Percentiles rank a stretch among this genome's conserved stretches.
These are phyloP conservation scores for Amniculicola lignicola DNA, from an alignment of 495 filamentous ascomycete genomes.

Conservation along the genomic window DNA sequence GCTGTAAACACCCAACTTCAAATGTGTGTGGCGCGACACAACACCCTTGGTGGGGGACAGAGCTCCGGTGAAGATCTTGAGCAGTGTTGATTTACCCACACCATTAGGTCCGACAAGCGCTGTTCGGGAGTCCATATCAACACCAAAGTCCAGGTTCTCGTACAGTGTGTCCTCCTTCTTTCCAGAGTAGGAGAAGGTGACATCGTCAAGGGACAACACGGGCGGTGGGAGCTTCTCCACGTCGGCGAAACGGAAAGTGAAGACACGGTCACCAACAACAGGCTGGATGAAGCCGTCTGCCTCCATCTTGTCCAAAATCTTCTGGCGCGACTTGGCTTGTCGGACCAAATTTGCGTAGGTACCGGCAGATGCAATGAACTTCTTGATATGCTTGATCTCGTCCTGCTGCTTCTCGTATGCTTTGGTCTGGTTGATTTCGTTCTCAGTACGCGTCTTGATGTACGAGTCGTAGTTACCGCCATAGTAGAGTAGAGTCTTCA, in stretches of 20 bases:
- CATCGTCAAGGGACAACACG: conserved; percentile 92
- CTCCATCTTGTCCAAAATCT: conserved; percentile 99
- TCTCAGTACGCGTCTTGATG: conserved; percentile 87
- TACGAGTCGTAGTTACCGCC: conserved; percentile 99
- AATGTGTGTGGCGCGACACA: conserved; percentile 89
- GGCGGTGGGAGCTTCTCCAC: conserved; percentile 97
- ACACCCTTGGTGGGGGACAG: conserved; percentile 77
- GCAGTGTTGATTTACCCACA: conserved; percentile 98
- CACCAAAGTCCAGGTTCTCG: conserved; percentile 92
- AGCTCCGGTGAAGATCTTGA: conserved; percentile 96
- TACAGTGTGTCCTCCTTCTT: conserved; percentile 87
- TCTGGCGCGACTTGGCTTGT: conserved; percentile 98
- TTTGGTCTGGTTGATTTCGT: conserved; percentile 98
- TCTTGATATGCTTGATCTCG: conserved; percentile 99
- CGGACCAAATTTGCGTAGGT: conserved; percentile 99
- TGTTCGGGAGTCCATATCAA: conserved; percentile 98
- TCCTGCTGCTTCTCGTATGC: conserved; percentile 99
- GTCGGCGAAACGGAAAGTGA: conserved; percentile 97
- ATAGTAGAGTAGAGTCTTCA: conserved; percentile 90
- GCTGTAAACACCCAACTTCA: conserved; percentile 96
- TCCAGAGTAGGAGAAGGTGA: conserved; percentile 97
- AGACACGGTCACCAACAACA: conserved; percentile 79
- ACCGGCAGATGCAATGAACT: conserved; percentile 99
- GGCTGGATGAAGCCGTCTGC: conserved; percentile 97
- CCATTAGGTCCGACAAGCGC: conserved; percentile 97